phyloP scores from a whole-genome alignment of 2,329 filamentous ascomycete species.

The Exophiala oligosperma region DNA sequence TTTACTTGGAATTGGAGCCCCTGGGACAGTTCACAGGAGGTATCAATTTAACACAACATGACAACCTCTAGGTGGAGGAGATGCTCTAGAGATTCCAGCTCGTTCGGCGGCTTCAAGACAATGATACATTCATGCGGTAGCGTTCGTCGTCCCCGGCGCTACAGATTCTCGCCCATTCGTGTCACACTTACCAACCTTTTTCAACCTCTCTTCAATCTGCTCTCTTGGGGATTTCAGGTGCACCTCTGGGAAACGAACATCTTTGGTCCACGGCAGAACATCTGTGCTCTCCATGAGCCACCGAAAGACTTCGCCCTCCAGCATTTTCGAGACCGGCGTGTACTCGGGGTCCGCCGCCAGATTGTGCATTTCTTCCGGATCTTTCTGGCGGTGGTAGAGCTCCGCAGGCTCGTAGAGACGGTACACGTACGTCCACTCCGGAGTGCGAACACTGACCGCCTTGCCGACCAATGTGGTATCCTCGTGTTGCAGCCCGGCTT shows the following conservation, averaged over 20 bases:
- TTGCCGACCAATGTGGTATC: constrained; percentile 47
- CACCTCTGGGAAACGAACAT: constrained; percentile 39
- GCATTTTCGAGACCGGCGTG: constrained; percentile 20
- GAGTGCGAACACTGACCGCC: constrained; percentile 32
- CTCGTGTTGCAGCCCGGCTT: constrained; percentile 47
- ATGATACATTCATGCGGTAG: too few species aligned
- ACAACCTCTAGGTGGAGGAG: too few species aligned
- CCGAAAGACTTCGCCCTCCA: constrained; percentile 38
- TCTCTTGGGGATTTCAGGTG: constrained; percentile 34
- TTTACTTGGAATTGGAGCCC: too few species aligned
- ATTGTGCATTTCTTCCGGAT: constrained; percentile 46
- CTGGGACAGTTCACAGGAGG: too few species aligned
- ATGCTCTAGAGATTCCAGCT: too few species aligned
- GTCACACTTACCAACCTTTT: neutral
- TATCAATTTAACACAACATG: too few species aligned
- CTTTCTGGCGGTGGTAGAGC: constrained; percentile 42
- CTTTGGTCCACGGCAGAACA: constrained; percentile 39
- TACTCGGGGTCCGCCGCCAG: constrained; percentile 40
- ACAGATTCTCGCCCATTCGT: neutral
- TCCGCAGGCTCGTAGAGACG: constrained; percentile 48
- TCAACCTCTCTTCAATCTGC: constrained; percentile 1
- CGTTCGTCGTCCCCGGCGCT: too few species aligned
- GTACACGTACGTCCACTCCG: constrained; percentile 47
- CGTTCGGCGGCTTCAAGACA: too few species aligned
- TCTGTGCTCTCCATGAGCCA: constrained; percentile 42